Evolutionary conservation across 1,284 basidiomycete species (phyloP).

Genomic region (Pholiota adiposa): DNA sequence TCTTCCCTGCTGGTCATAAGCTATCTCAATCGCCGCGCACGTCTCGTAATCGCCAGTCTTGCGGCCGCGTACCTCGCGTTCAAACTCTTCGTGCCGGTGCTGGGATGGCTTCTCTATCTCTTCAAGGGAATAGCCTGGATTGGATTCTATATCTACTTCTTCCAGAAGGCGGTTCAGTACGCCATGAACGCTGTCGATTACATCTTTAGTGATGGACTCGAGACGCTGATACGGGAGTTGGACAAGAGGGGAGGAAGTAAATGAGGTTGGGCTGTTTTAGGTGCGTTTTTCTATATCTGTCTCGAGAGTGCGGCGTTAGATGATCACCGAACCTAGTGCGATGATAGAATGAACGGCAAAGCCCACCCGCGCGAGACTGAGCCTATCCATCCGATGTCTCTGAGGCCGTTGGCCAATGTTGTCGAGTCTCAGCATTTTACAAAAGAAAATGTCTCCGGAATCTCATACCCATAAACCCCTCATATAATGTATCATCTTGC

Average conservation of each 20-base stretch:
- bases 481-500: no score
- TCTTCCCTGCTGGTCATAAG: constrained; percentile 37
- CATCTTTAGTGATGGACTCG: constrained; percentile 22
- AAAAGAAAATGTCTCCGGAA: no score
- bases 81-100: constrained; percentile 26
- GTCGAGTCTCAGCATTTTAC: no score
- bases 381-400: no score
- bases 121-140: constrained; percentile 39
- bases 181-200: constrained; percentile 15
- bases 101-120: constrained; percentile 26
- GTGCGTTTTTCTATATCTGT: background rate
- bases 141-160: constrained; percentile 41
- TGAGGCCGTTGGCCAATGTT: no score
- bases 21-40: constrained; percentile 34
- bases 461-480: no score
- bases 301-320: background rate
- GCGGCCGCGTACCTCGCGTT: constrained; percentile 27
- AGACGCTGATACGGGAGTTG: constrained; percentile 12
- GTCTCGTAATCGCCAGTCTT: constrained; percentile 27
- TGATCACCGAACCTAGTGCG: background rate
- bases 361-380: no score
- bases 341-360: no score
- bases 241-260: constrained; percentile 8
- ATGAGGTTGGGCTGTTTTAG: background rate
- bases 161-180: constrained; percentile 33